Evolutionary conservation across 805 yeast genomes (phyloP).

Genomic region (Lipomyces starkeyi): DNA sequence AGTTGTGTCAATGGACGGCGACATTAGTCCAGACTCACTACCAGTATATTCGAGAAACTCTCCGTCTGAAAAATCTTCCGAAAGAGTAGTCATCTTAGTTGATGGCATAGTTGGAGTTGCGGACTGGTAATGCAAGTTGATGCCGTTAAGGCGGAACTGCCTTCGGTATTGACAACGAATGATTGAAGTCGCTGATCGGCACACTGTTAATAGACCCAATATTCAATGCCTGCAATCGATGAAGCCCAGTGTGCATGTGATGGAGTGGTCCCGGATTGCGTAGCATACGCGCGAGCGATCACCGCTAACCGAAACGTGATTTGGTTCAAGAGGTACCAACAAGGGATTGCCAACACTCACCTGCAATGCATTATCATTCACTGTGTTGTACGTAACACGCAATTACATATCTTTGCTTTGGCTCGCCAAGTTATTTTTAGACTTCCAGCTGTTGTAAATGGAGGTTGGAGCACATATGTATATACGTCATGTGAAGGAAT

Average conservation of each 20-base stretch:
- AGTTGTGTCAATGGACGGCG: background rate
- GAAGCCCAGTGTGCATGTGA: background rate
- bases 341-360: too few species aligned
- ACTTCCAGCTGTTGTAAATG: too few species aligned
- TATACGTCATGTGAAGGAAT: too few species aligned
- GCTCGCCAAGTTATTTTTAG: too few species aligned
- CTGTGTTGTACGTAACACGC: too few species aligned
- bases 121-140: background rate
- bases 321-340: too few species aligned
- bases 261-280: background rate
- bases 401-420: too few species aligned
- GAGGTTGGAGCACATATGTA: too few species aligned
- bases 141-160: background rate
- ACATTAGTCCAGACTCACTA: background rate
- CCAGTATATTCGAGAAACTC: slow-evolving; percentile 1
- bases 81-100: background rate
- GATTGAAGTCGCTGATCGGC: background rate
- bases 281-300: background rate
- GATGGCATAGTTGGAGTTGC: background rate
- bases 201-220: background rate
- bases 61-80: slow-evolving; percentile 1
- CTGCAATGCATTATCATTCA: too few species aligned
- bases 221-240: background rate
- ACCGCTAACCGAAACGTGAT: background rate
- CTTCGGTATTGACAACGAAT: background rate